Conservation (phyloP, 345 rosid genomes). For the Citrus hindsii region DNA sequence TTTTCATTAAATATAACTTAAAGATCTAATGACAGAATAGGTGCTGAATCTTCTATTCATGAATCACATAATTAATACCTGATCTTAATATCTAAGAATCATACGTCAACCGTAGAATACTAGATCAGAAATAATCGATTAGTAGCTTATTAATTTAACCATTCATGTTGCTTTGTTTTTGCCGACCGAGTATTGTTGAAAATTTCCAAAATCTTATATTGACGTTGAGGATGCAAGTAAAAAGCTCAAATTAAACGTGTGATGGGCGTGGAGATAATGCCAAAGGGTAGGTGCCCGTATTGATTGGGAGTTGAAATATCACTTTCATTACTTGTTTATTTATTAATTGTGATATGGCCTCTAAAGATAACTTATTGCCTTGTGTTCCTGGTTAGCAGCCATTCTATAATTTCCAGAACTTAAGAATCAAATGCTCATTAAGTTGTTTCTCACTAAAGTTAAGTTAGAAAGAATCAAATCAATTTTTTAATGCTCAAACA, state of each 20-base stretch:
- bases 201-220: background rate
- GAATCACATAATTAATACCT: too few species aligned
- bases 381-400: background rate
- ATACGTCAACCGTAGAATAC: background rate
- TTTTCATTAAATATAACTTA: background rate
- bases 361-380: background rate
- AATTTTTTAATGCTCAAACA: background rate
- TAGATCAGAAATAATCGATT: background rate
- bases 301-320: conserved; percentile 21
- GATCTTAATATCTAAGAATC: background rate
- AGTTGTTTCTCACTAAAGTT: background rate
- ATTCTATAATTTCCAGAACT: background rate
- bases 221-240: background rate
- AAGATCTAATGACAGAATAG: background rate
- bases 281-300: conserved; percentile 15
- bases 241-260: too few species aligned
- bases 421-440: background rate
- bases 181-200: background rate
- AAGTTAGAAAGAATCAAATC: background rate
- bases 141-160: background rate
- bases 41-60: background rate
- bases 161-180: background rate
- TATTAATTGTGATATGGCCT: background rate
- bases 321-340: conserved; percentile 24
- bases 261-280: background rate